These are phyloP conservation scores for Ceratocystis colombiana DNA, from an alignment of 2,329 filamentous ascomycete genomes.

Conservation along the genomic window DNA sequence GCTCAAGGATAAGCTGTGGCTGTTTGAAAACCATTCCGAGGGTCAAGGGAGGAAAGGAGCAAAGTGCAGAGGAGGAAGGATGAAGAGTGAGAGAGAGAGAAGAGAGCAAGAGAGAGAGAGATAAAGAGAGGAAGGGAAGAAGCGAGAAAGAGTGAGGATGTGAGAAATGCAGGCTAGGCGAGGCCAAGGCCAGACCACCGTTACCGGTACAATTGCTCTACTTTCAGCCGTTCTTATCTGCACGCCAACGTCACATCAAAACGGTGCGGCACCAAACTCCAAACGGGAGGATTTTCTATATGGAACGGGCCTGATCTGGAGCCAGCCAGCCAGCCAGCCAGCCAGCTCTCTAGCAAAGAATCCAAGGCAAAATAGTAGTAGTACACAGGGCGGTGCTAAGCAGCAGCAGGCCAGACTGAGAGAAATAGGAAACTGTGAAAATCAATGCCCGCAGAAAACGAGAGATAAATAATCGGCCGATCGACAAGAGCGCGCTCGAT, in stretches of 20 bases:
- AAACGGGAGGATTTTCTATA: background rate
- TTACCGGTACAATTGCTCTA: background rate
- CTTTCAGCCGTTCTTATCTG: background rate
- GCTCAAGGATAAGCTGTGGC: background rate
- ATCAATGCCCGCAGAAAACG: background rate
- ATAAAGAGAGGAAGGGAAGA: background rate
- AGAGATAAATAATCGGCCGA: background rate
- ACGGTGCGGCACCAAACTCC: background rate
- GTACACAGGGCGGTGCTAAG: too few relatives aligned
- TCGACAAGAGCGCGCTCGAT: background rate
- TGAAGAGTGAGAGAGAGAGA: background rate
- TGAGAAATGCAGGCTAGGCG: background rate
- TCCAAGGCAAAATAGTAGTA: background rate
- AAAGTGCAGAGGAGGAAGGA: background rate
- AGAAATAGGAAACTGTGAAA: background rate
- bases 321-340: background rate
- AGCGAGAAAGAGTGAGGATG: background rate
- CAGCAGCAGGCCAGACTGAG: background rate
- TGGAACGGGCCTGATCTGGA: background rate
- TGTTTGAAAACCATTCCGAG: background rate
- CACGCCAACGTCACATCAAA: background rate
- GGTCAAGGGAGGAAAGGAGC: slow-evolving; percentile 1
- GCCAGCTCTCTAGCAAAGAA: background rate
- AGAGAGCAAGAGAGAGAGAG: background rate
- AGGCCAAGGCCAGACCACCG: background rate